Evolutionary conservation across 176 grass and related monocot species (phyloP), one percentile per base, ranked within the genome.

Genomic region (Aegilops speltoides): DNA sequence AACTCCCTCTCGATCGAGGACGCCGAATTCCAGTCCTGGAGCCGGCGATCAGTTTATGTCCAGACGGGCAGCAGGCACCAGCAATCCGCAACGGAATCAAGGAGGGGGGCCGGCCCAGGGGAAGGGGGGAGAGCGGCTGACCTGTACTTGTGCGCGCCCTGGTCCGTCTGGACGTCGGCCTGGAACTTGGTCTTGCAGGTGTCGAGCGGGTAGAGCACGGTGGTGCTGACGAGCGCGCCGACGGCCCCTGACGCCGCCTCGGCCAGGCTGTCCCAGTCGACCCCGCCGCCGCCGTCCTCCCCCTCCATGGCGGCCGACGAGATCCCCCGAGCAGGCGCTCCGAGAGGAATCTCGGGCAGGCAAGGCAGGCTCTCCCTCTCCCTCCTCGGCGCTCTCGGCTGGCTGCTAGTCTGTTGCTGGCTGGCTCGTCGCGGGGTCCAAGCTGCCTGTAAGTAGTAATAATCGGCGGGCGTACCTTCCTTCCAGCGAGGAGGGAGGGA

Each of bases 141-240:
- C 97, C 97, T 99, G 85, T 99, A 99, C 88, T 99, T 99, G 76
- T 86, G 84, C 7, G 29, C 62, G 48, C 92, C 97, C 2, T 88
- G 66, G 10, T 93, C 86, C 7, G 97, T 85, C 67, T 85, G 89
- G 34, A 99, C 87, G 85, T 99, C 97, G 45, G 97, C 97, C 90
- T 99, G 97, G 88, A 93, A 94, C 87, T 91, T 99, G 59, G 92
- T 91, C 89, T 99, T 99, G 89, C 97, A 99, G 87, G 92, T 99
- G 85, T 99, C 97, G 77, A 99, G 94, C 34, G 97, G 97, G 86
- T 99, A 99, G 26, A 99, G 82, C 32, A 83, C 90, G 87, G 90
- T 94, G 87, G 94, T 99, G 88, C 97, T 99, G 82, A 94, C 92
- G 79, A 99, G 89, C 73, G 97, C 80, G 64, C 97, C 97, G 41